Base-by-base conservation (phyloP, 2,329 filamentous ascomycete genomes). In the Nakataea oryzae region DNA sequence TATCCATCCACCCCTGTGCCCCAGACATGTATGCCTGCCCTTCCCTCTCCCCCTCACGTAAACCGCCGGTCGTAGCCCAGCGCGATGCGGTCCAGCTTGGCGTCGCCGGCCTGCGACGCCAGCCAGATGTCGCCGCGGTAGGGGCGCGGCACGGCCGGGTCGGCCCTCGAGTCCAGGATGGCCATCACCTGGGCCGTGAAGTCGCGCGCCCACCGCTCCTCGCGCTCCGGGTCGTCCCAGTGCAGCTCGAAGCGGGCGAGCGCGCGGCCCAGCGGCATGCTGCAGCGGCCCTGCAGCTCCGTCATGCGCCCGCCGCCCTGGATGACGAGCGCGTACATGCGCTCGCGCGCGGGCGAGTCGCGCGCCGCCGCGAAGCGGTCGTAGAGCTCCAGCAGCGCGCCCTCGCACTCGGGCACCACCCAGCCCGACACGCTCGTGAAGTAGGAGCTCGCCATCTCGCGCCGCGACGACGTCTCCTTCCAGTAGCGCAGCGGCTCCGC, bases 301-400 rank as follows among this genome's bases (percentile, higher is more conserved):
- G 57, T 30, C 14, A 58, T 58, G 57, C 30, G 30, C 5, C 57
- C 57, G 30, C 57, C 57, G 57, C 57, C 57, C 57, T 58, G 57
- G 57, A 58, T 58, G 30, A 58, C 17, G 30, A 58, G 57, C 30
- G 57, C 57, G 57, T 58, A 58, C 57, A 58, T 58, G 57, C 57
- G 57, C 11, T 12, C 3, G n/a, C 57, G 57, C 6, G 57, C 57
- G 17, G 30, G 57, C n/a, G 57, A n/a, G 57, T 41, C 14, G 27
- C 29, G 57, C 1, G 26, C 57, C 9, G 30, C 3, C 5, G 4
- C 17, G 11, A 58, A 58, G 21, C 17, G 17, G 30, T 58, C 57
- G 30, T 58, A 58, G 21, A 58, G 27, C 14, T n/a, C n/a, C 57
- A 58, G 57, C 30, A 58, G 30, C 2, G 27, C 57, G 17, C 3